A percentile compares a stretch with the other conserved stretches of the same genome.
Evolutionary conservation across 192 early-diverging fungal genomes (phyloP).

Genomic region (Backusella sp.): DNA sequence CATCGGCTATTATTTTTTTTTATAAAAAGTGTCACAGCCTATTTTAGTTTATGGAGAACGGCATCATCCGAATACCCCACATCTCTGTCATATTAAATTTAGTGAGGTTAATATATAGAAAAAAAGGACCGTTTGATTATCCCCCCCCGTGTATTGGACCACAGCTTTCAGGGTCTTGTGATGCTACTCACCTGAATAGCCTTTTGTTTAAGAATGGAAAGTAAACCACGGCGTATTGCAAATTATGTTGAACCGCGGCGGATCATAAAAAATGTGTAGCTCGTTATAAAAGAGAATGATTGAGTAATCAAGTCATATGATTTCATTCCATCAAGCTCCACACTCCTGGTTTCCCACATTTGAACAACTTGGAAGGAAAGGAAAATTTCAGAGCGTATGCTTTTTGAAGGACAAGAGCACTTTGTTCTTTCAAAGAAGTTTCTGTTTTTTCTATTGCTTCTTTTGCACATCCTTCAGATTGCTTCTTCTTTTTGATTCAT

Average conservation of each 20-base stretch:
- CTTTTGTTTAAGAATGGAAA: neutral
- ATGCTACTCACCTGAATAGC: neutral
- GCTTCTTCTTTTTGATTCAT: neutral
- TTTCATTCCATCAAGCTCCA: neutral
- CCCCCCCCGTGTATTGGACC: neutral
- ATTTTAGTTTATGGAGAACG: neutral
- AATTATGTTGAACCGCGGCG: neutral
- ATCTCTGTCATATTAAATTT: neutral
- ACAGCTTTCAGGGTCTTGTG: neutral
- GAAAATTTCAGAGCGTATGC: neutral
- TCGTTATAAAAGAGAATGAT: neutral
- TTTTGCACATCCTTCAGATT: neutral
- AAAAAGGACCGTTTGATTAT: neutral
- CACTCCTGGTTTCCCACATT: neutral
- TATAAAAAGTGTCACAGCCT: neutral
- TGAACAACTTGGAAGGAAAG: neutral
- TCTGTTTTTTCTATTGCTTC: neutral
- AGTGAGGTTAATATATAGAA: neutral
- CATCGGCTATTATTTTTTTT: neutral
- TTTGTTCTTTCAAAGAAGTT: neutral
- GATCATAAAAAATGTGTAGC: neutral
- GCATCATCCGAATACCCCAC: neutral
- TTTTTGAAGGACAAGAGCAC: neutral
- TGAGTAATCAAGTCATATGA: neutral
- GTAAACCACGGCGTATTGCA: neutral